These are phyloP conservation scores for Monilinia vaccinii-corymbosi DNA, from an alignment of 2,329 filamentous ascomycete genomes.

Conservation along the genomic window DNA sequence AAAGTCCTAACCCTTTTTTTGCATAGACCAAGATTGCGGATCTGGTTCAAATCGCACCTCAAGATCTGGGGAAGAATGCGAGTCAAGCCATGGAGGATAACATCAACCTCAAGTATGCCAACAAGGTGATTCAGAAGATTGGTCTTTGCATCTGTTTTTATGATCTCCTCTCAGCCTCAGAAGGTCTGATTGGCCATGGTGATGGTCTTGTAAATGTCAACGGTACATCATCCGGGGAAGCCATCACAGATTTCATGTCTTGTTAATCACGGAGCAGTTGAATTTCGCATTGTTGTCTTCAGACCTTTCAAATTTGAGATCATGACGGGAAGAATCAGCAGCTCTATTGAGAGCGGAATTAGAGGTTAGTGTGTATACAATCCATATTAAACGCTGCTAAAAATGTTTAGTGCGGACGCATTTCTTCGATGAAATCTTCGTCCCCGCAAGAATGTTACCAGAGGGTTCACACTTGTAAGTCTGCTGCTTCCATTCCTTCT, in stretches of 20 bases:
- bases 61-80: slow-evolving; percentile 79
- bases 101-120: slow-evolving; percentile 93
- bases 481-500: not conserved
- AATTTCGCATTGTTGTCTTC: slow-evolving; percentile 90
- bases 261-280: slow-evolving; percentile 46
- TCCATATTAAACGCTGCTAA: not conserved
- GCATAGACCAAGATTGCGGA: slow-evolving; percentile 86
- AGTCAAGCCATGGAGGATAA: slow-evolving; percentile 86
- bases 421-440: slow-evolving; percentile 89
- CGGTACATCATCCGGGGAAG: slow-evolving; percentile 41
- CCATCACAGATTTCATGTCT: not conserved
- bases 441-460: slow-evolving; percentile 65
- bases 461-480: slow-evolving; percentile 68
- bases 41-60: slow-evolving; percentile 83
- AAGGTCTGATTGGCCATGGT: slow-evolving; percentile 89
- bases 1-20: slow-evolving; percentile 9
- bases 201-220: slow-evolving; percentile 92
- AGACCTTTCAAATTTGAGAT: slow-evolving; percentile 94
- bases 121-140: slow-evolving; percentile 89
- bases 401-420: slow-evolving; percentile 59
- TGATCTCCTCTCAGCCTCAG: slow-evolving; percentile 80
- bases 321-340: slow-evolving; percentile 73
- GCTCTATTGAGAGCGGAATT: slow-evolving; percentile 62
- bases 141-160: slow-evolving; percentile 91
- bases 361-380: slow-evolving; percentile 41